Conservation (phyloP, 768 basidiomycete genomes). For the Multifurca ochricompacta region DNA sequence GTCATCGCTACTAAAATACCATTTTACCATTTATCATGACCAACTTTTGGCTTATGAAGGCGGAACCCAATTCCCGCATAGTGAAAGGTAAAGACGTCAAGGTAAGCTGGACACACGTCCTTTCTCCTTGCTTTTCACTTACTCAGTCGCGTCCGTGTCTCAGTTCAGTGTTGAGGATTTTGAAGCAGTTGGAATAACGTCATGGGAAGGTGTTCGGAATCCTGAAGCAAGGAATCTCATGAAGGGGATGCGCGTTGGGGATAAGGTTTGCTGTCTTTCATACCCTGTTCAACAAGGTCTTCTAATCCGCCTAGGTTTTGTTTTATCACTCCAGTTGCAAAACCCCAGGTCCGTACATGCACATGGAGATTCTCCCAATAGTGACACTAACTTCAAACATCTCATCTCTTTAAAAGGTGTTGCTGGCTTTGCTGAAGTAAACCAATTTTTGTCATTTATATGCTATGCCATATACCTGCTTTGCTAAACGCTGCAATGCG, state of each 20-base stretch:
- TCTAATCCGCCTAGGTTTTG: constrained; percentile 42
- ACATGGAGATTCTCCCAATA: too few species aligned
- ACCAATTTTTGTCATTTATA: background rate
- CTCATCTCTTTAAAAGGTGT: constrained; percentile 42
- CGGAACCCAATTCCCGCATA: constrained; percentile 76
- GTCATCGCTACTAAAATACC: constrained; percentile 10
- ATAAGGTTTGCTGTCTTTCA: constrained; percentile 43
- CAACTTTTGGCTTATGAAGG: constrained; percentile 69
- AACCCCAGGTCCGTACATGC: constrained; percentile 50
- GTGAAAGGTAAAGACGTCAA: constrained; percentile 87
- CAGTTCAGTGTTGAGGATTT: constrained; percentile 86
- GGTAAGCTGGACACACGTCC: constrained; percentile 31
- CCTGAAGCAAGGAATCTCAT: constrained; percentile 78
- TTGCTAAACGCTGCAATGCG: constrained; percentile 24
- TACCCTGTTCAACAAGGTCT: background rate
- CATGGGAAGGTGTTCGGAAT: constrained; percentile 87
- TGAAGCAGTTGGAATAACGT: constrained; percentile 56
- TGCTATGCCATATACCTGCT: background rate
- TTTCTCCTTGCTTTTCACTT: background rate
- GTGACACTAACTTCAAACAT: background rate
- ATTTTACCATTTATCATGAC: background rate
- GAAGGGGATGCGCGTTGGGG: constrained; percentile 70
- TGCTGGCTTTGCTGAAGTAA: constrained; percentile 74
- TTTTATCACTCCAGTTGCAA: constrained; percentile 90
- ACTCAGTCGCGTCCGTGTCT: background rate